phyloP scores from a whole-genome alignment of 768 basidiomycete genomes.

The Calocybe cyanea region DNA sequence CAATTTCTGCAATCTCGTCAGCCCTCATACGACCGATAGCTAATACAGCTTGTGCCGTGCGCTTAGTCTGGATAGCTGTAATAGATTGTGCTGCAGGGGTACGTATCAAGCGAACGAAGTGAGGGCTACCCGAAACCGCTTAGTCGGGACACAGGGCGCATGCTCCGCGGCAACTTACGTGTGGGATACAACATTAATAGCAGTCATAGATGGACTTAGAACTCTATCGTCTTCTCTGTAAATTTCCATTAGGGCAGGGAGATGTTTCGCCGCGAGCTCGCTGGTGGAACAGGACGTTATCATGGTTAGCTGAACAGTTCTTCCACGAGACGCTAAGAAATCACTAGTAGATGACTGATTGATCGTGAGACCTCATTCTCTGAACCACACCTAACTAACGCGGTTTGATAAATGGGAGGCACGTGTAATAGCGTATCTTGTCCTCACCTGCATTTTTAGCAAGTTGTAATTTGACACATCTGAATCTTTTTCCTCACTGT shows the following conservation, averaged over 20 bases:
- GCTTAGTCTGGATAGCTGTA: conserved; percentile 32
- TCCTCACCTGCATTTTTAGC: conserved; percentile 19
- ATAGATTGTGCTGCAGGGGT: conserved; percentile 28
- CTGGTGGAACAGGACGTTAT: conserved; percentile 11
- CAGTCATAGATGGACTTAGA: conserved; percentile 20
- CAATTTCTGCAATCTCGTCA: conserved; percentile 29
- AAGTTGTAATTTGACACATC: conserved; percentile 11
- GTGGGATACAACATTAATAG: conserved; percentile 31
- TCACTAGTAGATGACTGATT: conserved; percentile 20
- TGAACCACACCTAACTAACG: conserved; percentile 27
- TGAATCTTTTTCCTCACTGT: conserved; percentile 6
- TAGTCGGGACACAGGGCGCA: background rate
- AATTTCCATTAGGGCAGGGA: conserved; percentile 28
- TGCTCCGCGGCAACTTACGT: conserved; percentile 25
- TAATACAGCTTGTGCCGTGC: conserved; percentile 24
- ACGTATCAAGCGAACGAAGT: conserved; percentile 36
- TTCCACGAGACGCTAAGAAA: no score
- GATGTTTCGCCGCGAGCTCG: conserved; percentile 35
- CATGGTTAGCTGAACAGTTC: background rate
- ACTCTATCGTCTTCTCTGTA: conserved; percentile 22
- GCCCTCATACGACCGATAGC: conserved; percentile 16
- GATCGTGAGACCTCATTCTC: conserved; percentile 14
- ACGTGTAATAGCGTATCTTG: background rate
- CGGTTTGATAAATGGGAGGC: background rate
- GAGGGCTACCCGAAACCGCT: conserved; percentile 25